These are phyloP conservation scores for Posidonia oceanica DNA, from an alignment of 116 monocot species.

Conservation along the genomic window DNA sequence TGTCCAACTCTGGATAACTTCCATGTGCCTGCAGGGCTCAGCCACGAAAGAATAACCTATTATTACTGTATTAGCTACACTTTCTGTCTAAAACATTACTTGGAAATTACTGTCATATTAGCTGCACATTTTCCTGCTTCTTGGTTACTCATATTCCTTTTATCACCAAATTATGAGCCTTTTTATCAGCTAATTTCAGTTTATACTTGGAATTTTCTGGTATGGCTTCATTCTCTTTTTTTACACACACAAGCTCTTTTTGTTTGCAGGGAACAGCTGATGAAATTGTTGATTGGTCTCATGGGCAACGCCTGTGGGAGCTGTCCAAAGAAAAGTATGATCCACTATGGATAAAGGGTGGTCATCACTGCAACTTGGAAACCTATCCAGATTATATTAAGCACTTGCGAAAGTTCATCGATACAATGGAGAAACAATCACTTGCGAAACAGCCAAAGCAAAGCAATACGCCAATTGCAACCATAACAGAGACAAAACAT, in stretches of 20 bases:
- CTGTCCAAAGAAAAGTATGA: conserved; percentile 78
- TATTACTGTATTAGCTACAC: no score
- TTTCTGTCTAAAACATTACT: no score
- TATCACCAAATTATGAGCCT: no score
- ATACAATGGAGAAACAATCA: conserved; percentile 63
- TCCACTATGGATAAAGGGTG: conserved; percentile 88
- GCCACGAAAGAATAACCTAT: no score
- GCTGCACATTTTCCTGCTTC: no score
- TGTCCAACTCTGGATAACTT: no score
- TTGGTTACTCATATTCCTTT: no score
- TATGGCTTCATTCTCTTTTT: background rate
- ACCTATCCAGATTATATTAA: conserved; percentile 80
- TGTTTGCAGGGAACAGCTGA: conserved; percentile 67
- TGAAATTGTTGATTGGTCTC: conserved; percentile 79
- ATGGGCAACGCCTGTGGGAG: conserved; percentile 82
- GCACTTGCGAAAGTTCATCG: conserved; percentile 61
- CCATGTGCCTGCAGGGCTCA: no score
- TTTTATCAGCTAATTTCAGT: no score
- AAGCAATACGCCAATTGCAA: background rate
- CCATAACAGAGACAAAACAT: background rate
- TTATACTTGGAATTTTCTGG: no score
- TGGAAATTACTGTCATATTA: no score
- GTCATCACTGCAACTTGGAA: conserved; percentile 89
- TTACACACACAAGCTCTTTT: background rate
- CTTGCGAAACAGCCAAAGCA: conserved; percentile 16